phyloP scores from a whole-genome alignment of 2,329 filamentous ascomycete species.

The Fusarium denticulatum region DNA sequence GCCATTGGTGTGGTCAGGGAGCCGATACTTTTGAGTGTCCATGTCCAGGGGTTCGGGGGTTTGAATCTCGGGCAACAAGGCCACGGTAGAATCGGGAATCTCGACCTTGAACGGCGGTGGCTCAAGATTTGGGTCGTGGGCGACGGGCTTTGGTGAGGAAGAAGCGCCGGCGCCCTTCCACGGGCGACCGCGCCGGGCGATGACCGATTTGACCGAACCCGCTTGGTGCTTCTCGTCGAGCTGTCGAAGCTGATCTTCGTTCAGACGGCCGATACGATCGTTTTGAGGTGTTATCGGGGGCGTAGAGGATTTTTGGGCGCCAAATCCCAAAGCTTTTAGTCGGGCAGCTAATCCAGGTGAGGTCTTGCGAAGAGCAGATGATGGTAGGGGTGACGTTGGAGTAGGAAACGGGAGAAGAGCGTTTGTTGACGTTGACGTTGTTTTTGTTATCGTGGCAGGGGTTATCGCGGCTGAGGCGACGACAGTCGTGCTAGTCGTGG shows the following conservation, averaged over 20 bases:
- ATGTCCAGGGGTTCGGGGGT: constrained; percentile 64
- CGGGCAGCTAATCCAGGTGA: constrained; percentile 72
- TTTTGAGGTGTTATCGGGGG: constrained; percentile 39
- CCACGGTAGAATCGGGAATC: constrained; percentile 42
- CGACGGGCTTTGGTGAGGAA: constrained; percentile 41
- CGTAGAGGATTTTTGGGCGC: constrained; percentile 53
- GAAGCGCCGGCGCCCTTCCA: constrained; percentile 72
- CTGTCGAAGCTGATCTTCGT: constrained; percentile 74
- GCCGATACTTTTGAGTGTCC: constrained; percentile 78
- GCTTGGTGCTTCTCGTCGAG: constrained; percentile 74
- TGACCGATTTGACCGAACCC: constrained; percentile 58
- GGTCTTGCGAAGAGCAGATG: constrained; percentile 61
- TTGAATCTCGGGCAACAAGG: constrained; percentile 62
- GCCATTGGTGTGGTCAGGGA: constrained; percentile 75
- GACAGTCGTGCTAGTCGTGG: constrained; percentile 25
- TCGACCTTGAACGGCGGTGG: constrained; percentile 44
- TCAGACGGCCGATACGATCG: constrained; percentile 72
- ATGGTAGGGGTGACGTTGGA: constrained; percentile 40
- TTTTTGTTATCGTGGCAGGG: constrained; percentile 34
- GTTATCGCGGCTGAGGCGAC: constrained; percentile 33
- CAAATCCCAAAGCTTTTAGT: constrained; percentile 72
- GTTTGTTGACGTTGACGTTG: constrained; percentile 41
- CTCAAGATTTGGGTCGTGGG: constrained; percentile 39
- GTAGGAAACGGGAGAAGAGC: constrained; percentile 33
- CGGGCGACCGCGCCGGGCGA: constrained; percentile 74